phyloP scores from a whole-genome alignment of 2,329 filamentous ascomycete species.

The Fusarium sp. region DNA sequence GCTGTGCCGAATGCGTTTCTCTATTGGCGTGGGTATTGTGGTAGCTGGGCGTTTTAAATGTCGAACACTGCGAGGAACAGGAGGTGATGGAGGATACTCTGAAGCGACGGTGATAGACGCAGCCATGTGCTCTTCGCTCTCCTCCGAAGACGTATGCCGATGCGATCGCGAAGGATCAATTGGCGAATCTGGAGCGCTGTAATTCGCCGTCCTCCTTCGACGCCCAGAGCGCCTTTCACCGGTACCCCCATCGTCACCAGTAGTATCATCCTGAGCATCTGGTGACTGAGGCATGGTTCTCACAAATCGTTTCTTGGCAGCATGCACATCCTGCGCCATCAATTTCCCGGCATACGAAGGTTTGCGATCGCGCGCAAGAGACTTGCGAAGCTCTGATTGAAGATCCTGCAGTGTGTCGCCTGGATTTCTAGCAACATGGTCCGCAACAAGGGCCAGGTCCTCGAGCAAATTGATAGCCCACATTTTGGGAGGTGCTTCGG shows the following conservation, averaged over 20 bases:
- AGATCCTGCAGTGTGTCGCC: conserved; percentile 44
- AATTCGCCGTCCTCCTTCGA: conserved; percentile 35
- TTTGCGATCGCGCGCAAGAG: conserved; percentile 45
- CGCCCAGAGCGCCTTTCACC: conserved; percentile 40
- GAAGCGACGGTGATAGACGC: conserved; percentile 45
- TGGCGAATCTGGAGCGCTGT: conserved; percentile 37
- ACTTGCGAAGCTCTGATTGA: conserved; percentile 42
- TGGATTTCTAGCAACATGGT: conserved; percentile 44
- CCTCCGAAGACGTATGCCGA: conserved; percentile 38
- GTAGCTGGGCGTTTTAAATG: conserved; percentile 38
- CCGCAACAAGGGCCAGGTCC: conserved; percentile 44
- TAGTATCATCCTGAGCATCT: conserved; percentile 36
- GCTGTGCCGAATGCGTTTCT: conserved; percentile 43
- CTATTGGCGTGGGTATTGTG: conserved; percentile 34
- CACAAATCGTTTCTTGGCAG: conserved; percentile 46
- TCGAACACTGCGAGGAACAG: conserved; percentile 39
- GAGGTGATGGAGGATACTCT: conserved; percentile 42
- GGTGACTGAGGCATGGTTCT: conserved; percentile 38
- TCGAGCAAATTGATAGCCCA: conserved; percentile 47
- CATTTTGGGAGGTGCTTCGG: conserved; percentile 46
- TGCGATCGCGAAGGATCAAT: conserved; percentile 29
- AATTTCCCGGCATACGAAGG: conserved; percentile 46
- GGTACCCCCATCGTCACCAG: conserved; percentile 29
- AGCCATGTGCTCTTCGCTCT: conserved; percentile 43
- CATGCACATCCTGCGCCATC: conserved; percentile 47